These are phyloP conservation scores for Opeltia flavorubescens DNA, from an alignment of 495 filamentous ascomycete genomes.

Conservation along the genomic window DNA sequence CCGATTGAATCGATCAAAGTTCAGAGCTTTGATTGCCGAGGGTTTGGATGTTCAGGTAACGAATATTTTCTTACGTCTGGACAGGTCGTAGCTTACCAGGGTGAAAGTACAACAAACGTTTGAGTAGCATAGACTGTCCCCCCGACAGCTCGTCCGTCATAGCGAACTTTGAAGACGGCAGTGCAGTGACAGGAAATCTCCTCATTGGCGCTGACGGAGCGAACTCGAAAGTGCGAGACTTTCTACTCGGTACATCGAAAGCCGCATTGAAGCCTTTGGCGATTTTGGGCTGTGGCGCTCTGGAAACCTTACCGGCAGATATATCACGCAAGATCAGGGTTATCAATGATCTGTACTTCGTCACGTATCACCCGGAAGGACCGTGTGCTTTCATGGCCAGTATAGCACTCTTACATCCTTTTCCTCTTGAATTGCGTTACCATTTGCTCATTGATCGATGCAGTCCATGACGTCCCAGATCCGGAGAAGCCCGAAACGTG, in stretches of 20 bases:
- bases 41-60: slow-evolving; percentile 29
- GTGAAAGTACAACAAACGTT: slow-evolving; percentile 14
- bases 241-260: slow-evolving; percentile 18
- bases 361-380: slow-evolving; percentile 3
- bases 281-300: slow-evolving; percentile 1
- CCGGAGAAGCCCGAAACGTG: slow-evolving; percentile 27
- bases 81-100: background rate
- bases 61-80: background rate
- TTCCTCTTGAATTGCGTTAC: background rate
- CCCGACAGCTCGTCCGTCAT: slow-evolving; percentile 17
- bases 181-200: slow-evolving; percentile 18
- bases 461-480: slow-evolving; percentile 26
- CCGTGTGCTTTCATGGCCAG: slow-evolving; percentile 3
- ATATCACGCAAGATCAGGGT: background rate
- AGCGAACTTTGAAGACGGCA: slow-evolving; percentile 27
- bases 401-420: background rate
- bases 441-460: background rate
- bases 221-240: slow-evolving; percentile 23
- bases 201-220: slow-evolving; percentile 31
- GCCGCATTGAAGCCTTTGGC: slow-evolving; percentile 4
- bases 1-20: slow-evolving; percentile 31
- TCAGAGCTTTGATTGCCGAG: slow-evolving; percentile 23
- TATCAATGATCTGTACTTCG: background rate
- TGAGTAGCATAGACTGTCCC: slow-evolving; percentile 11
- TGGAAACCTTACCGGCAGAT: background rate